Conservation (phyloP, 2,329 filamentous ascomycete genomes). For the Pseudogymnoascus sp. region DNA sequence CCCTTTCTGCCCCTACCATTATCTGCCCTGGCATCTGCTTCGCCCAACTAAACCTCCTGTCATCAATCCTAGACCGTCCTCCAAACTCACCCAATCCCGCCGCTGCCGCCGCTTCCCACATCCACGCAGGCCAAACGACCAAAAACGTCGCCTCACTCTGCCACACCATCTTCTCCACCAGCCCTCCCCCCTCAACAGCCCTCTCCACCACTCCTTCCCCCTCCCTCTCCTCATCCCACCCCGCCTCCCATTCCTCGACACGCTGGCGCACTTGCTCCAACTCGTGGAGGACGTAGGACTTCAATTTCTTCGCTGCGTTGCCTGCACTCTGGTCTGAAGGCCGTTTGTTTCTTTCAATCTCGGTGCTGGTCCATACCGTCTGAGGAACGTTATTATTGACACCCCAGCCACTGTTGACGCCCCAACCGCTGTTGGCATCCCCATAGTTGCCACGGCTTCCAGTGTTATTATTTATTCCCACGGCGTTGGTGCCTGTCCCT, state of each 20-base stretch:
- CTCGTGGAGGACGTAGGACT: background rate
- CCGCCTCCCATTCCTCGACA: background rate
- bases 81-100: background rate
- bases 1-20: background rate
- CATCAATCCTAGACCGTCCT: background rate
- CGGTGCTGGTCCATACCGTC: background rate
- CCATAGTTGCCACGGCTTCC: background rate
- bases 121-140: background rate
- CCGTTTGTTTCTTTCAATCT: background rate
- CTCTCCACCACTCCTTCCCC: background rate
- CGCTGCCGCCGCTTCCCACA: background rate
- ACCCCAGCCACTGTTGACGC: background rate
- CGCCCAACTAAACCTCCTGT: background rate
- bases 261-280: background rate
- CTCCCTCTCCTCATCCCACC: background rate
- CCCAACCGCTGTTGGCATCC: background rate
- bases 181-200: background rate
- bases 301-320: background rate
- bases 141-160: background rate
- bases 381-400: background rate
- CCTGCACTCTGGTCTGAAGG: background rate
- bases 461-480: background rate
- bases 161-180: constrained; percentile 3
- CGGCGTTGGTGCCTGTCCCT: background rate
- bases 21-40: background rate